phyloP scores from a whole-genome alignment of 441 rosid species.

The Aquilaria agallochum region DNA sequence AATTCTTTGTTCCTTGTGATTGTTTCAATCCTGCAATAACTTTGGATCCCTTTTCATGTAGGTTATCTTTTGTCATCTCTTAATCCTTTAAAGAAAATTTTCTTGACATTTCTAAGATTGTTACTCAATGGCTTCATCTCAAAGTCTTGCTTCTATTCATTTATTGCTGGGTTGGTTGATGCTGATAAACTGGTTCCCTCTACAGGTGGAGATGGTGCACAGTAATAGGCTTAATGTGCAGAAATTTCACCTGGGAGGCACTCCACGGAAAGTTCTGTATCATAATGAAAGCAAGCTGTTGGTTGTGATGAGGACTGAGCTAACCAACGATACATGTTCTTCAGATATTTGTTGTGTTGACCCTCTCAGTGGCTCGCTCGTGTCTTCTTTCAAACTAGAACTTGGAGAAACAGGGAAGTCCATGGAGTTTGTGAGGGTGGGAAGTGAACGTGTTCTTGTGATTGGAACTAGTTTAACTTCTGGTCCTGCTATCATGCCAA shows the following conservation, averaged over 20 bases:
- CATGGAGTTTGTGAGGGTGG: conserved; percentile 86
- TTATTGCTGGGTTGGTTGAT: conserved; percentile 17
- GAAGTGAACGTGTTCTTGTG: conserved; percentile 81
- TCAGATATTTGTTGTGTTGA: conserved; percentile 94
- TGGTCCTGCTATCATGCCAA: conserved; percentile 94
- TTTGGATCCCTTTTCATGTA: no score
- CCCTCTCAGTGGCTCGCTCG: conserved; percentile 72
- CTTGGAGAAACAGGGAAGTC: conserved; percentile 89
- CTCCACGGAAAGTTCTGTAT: conserved; percentile 87
- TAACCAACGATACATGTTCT: conserved; percentile 48
- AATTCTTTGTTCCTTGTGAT: no score
- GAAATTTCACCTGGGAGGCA: conserved; percentile 95
- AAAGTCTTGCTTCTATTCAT: no score
- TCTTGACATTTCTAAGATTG: no score
- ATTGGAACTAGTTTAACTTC: conserved; percentile 86
- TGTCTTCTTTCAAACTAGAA: conserved; percentile 73
- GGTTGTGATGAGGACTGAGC: conserved; percentile 91
- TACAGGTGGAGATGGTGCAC: conserved; percentile 97
- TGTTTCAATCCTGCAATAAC: no score
- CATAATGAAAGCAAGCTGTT: conserved; percentile 83
- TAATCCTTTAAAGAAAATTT: no score
- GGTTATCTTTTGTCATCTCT: no score
- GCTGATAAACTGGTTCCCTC: conserved; percentile 18
- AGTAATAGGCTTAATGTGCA: conserved; percentile 87
- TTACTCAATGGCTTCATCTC: no score